Base-by-base conservation (phyloP, 169 alveolate genomes). In the Plasmodium falciparum region DNA sequence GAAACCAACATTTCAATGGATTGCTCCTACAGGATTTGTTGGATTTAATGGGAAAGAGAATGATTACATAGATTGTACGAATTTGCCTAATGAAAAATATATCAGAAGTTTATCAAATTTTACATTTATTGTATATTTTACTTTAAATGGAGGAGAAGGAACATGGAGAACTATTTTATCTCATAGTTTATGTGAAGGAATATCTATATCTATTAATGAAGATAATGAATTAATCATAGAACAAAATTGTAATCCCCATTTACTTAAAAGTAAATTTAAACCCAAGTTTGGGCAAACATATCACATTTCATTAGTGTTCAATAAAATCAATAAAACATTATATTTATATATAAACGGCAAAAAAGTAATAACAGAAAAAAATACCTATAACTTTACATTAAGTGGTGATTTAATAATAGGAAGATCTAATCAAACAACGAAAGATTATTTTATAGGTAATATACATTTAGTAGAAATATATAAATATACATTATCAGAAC, bases 161-260 rank as follows among this genome's bases (percentile, higher is more conserved):
- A 78, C 66, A 8, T 71, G 93, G 93, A 74, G 95, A 52, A 69
- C 95, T 17, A 13, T 93, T 2, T 56, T 93, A 9, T 71, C 95
- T 65, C 94, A 86, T 58, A 86, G 94, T 74, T 76, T 88, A 29
- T 96, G 98, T 86, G 97, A 95, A 6, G 98, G 98, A 8, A 74
- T 95, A 24, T 71, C 91, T 56, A 80, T 96, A 11, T 93, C 96
- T 8, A 72, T 95, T 11, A 94, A 93, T 88, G 93, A 95, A 73
- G 72, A 67, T 61, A 96, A 95, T 12, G 97, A 96, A 50, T 73
- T 96, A 24, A 88, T 93, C 49, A 61, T 96, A 39, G 97, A 95
- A 73, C 95, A 95, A 45, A 96, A 95, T 73, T 95, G 98, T 80
- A 80, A 94, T 2, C 95, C 98, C 0, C 85, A 91, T 3, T 58